phyloP scores from a whole-genome alignment of 1,284 basidiomycete species.

The Amylostereum chailletii region DNA sequence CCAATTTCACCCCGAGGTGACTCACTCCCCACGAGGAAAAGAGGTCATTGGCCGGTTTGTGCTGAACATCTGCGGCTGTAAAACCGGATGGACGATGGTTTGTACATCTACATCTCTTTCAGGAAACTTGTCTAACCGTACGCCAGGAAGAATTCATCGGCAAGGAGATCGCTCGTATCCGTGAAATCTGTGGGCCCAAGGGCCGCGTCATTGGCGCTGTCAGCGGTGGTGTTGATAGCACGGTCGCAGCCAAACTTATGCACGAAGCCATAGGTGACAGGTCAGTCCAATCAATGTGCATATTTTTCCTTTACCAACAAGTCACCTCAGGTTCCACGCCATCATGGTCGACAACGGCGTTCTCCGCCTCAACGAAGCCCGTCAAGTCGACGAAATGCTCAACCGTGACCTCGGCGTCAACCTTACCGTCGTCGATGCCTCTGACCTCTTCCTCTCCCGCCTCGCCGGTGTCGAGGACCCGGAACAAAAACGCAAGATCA shows the following conservation, averaged over 20 bases:
- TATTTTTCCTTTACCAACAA: not conserved
- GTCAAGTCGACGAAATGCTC: constrained; percentile 94
- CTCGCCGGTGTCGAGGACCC: constrained; percentile 92
- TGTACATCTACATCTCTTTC: constrained; percentile 11
- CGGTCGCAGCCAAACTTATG: constrained; percentile 98
- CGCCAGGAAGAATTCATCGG: constrained; percentile 91
- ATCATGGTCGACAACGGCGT: constrained; percentile 99
- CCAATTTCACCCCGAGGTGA: constrained; percentile 99
- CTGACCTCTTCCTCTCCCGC: constrained; percentile 86
- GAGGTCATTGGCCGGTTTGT: constrained; percentile 90
- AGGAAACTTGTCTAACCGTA: not conserved
- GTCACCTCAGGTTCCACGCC: constrained; percentile 77
- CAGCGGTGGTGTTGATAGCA: constrained; percentile 95
- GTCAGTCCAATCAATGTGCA: constrained; percentile 28
- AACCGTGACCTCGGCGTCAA: constrained; percentile 93
- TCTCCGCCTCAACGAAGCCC: constrained; percentile 84
- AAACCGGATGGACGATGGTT: constrained; percentile 92
- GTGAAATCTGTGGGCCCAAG: constrained; percentile 89
- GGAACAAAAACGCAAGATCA: constrained; percentile 96
- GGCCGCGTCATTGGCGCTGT: constrained; percentile 98
- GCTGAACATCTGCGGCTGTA: constrained; percentile 78
- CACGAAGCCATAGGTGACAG: constrained; percentile 98
- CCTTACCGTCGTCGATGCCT: constrained; percentile 93
- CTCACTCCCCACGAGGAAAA: constrained; percentile 86
- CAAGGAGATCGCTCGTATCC: constrained; percentile 93